Conservation (phyloP, 1,139 yeast species). For the Starmera stellimalicola region DNA sequence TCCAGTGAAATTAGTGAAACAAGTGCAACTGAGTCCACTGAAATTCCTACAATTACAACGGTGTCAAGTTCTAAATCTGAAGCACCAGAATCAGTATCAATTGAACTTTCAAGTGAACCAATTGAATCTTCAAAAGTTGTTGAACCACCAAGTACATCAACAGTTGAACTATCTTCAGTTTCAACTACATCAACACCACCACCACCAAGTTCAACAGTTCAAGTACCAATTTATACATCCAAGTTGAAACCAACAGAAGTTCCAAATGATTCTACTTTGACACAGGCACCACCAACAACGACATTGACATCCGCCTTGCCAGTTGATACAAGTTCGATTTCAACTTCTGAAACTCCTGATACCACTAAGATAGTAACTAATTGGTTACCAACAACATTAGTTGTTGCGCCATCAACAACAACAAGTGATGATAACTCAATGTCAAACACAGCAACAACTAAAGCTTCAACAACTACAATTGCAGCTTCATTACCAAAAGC, state of each 20-base stretch:
- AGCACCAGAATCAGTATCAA: too few species aligned
- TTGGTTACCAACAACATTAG: constrained; percentile 25
- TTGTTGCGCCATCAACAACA: constrained; percentile 23
- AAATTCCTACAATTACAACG: too few species aligned
- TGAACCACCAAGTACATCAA: background rate
- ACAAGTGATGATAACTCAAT: constrained; percentile 21
- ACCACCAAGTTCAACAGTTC: too few species aligned
- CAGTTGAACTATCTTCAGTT: constrained; percentile 1
- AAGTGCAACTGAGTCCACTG: constrained; percentile 5
- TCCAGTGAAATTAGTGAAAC: too few species aligned
- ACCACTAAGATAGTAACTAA: constrained; percentile 12
- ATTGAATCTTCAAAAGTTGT: too few species aligned
- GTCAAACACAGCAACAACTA: constrained; percentile 21
- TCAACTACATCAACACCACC: constrained; percentile 1
- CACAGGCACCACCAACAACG: constrained; percentile 1
- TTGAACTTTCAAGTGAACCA: too few species aligned
- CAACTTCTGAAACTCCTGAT: constrained; percentile 1
- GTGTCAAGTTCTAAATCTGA: too few species aligned
- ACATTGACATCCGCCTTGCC: background rate
- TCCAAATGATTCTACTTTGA: too few species aligned
- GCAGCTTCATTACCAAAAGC: constrained; percentile 61
- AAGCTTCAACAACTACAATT: constrained; percentile 27
- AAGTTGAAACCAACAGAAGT: too few species aligned
- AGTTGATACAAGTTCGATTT: background rate
- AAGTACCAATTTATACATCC: too few species aligned